phyloP scores from a whole-genome alignment of 2,329 filamentous ascomycete genomes.

The Calonectria henricotiae region DNA sequence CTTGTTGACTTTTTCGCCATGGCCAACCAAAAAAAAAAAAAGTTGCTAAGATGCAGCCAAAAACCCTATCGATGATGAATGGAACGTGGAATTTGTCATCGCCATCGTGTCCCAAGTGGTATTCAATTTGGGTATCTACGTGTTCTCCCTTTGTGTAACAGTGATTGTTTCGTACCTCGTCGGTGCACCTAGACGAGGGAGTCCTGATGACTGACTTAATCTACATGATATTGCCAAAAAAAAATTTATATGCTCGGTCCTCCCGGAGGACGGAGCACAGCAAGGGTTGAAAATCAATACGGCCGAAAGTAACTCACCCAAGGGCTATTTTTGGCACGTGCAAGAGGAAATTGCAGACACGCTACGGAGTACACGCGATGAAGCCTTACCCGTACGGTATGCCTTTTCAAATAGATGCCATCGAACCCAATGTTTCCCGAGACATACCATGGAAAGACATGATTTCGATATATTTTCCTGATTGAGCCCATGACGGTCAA shows the following conservation, averaged over 20 bases:
- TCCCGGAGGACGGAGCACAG: conserved; percentile 4
- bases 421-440: background rate
- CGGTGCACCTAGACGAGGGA: background rate
- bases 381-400: background rate
- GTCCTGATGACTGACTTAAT: background rate
- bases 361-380: background rate
- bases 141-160: background rate
- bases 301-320: background rate
- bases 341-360: background rate
- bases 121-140: background rate
- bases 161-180: conserved; percentile 11
- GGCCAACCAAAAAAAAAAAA: conserved; percentile 5
- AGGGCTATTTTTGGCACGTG: conserved; percentile 14
- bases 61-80: conserved; percentile 1
- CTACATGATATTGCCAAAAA: conserved; percentile 8
- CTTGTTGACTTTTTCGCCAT: conserved; percentile 18
- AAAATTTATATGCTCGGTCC: conserved; percentile 3
- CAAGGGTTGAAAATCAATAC: background rate
- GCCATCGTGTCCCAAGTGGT: background rate
- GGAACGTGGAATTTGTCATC: conserved; percentile 20
- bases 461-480: background rate
- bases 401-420: background rate
- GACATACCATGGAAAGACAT: conserved; percentile 10
- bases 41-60: conserved; percentile 7
- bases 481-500: no score